Base-by-base conservation (phyloP, 2,329 filamentous ascomycete genomes). In the Curvularia verruculosa region DNA sequence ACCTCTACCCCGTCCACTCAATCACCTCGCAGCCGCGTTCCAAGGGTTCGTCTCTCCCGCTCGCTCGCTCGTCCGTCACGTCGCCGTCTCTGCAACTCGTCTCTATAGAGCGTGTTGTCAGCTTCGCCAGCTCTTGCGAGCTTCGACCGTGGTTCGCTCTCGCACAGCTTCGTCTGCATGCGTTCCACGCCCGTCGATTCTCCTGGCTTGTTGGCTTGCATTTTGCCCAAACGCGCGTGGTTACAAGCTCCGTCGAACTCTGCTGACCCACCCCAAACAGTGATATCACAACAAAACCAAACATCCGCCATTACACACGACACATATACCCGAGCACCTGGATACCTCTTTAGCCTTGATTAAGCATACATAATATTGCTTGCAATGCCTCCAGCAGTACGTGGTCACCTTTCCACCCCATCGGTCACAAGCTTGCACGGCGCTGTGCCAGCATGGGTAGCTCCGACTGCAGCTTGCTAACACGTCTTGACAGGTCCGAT, bases 401-500 rank as follows among this genome's bases (percentile, higher is more conserved):
- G 83, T 81, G 57, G 54, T 26, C 54, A 34, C 52, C 52, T 48
- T 58, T 36, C 46, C 37, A 52, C 43, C 53, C 47, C 49, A 44
- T 43, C 54, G 53, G 36, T 63, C 55, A 49, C 56, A 24, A 57
- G 54, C 49, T 45, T 29, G 56, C 60, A 56, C 46, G 44, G 53
- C 57, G 51, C 56, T 26, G 49, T 23, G 51, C 59, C 55, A 8
- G 29, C 47, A 43, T 39, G 48, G 39, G 45, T 23, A 9, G n/a
- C 18, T 58, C 45, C 18, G 41, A 46, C 10, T 28, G 39, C 52
- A 49, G 29, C 63, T 63, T 60, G 71, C 77, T 82, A 82, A 84
- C 78, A 68, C 60, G 61, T 67, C 46, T 60, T 65, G 39, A 72
- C 48, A 89, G 89, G 85, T 84, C 82, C 89, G 90, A 79, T 82